Base-by-base conservation (phyloP, 805 yeast species). In the Wickerhamomyces tratensis region DNA sequence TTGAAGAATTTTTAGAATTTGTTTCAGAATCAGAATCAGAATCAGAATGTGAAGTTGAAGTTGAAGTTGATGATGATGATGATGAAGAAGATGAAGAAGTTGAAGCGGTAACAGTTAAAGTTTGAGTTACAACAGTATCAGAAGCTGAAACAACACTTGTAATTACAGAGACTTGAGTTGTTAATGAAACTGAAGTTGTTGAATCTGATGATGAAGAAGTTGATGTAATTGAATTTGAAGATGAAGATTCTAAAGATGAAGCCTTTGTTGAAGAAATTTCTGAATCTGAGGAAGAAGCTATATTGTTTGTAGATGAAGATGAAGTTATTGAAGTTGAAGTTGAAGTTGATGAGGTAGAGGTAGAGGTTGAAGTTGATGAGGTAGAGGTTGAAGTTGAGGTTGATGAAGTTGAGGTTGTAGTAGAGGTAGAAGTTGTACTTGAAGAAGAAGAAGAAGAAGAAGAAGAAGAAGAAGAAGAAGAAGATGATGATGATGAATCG, bases 51-150 rank as follows among this genome's bases (percentile, higher is more conserved):
- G 46, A 11, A 6, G 52, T 34, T 9, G 53, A 35, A 9, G 61
- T 41, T 15, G 56, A 25, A 12, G 50, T 35, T 5, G 54, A 38
- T 12, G 54, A 15, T 37, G 50, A 13, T 7, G n/a, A n/a, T n/a
- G n/a, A n/a, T n/a, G n/a, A n/a, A n/a, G 41, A 33, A 14, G 37
- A 20, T 33, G 31, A 10, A 25, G 33, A 20, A 9, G 11, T 29
- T n/a, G 38, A 26, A 15, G 41, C 35, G 13, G 41, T 29, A 12
- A 35, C 7, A 10, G 27, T 35, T n/a, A 33, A 33, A 15, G 36
- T 33, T 7, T 35, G 31, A 11, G 31, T 29, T 7, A 29, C 31
- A 29, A 29, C 11, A 9, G 31, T 29, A 29, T 29, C 31, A 3
- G 31, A 29, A 29, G 31, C 31, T 29, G 31, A 29, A 29, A 29